Base-by-base conservation (phyloP, 73 alveolate species). In the Symbiodinium natans region DNA sequence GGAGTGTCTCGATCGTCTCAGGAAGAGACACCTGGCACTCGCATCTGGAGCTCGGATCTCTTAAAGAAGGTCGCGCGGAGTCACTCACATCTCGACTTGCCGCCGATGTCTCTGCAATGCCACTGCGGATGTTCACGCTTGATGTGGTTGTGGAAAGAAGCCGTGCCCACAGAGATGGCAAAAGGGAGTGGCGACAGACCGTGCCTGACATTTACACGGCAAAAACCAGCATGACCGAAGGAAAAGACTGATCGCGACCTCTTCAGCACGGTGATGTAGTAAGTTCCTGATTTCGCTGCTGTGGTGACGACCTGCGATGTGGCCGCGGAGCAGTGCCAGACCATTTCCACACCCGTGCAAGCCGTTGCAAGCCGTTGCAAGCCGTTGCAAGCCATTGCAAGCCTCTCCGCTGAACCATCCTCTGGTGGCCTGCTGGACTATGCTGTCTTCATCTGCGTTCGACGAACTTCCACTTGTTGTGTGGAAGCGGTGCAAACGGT, bases 331-430 rank as follows among this genome's bases (percentile, higher is more conserved):
- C n/a, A n/a, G n/a, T n/a, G n/a, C n/a, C n/a, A n/a, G n/a, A n/a
- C n/a, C n/a, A n/a, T 13, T 4, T 59, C 9, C 77, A 21, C 33
- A 19, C 77, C 29, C 29, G 3, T 10, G 33, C 33, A 59, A 59
- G 77, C 36, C 63, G 8, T 10, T 8, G n/a, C n/a, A n/a, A n/a
- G n/a, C n/a, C n/a, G n/a, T n/a, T n/a, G n/a, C n/a, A n/a, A n/a
- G n/a, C n/a, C n/a, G n/a, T n/a, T n/a, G n/a, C n/a, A n/a, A 17
- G 39, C 33, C 43, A 40, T 15, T 8, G 42, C 54, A 21, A 31
- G 84, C 94, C 94, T 87, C 94, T 8, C 94, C 94, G 42, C 94
- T 59, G 83, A 87, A 87, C 94, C 94, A 87, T 31, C 94, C 94
- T 42, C 94, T 87, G 94, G 41, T 87, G 29, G 94, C 94, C 94